phyloP scores from a whole-genome alignment of 345 rosid genomes.

The Bruguiera gymnorhiza region DNA sequence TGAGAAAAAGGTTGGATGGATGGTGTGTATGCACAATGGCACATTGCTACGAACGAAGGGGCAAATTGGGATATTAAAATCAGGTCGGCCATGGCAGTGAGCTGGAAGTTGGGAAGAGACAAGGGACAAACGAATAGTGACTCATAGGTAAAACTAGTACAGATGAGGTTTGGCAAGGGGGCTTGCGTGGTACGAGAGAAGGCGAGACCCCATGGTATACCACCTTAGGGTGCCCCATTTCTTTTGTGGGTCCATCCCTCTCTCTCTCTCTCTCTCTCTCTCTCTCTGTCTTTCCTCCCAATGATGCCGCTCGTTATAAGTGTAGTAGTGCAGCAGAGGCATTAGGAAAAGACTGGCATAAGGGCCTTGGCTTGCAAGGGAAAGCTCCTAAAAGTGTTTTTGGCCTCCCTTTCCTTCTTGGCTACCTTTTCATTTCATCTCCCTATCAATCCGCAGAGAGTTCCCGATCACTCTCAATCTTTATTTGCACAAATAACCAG shows the following conservation, averaged over 20 bases:
- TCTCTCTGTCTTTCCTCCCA: not conserved
- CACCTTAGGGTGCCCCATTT: constrained; percentile 30
- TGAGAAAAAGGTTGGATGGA: not conserved
- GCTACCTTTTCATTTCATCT: not conserved
- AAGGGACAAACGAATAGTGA: constrained; percentile 34
- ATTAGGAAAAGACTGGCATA: too few species aligned
- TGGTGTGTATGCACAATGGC: too few species aligned
- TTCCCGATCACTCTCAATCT: too few species aligned
- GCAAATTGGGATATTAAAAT: not conserved
- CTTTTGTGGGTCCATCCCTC: constrained; percentile 16
- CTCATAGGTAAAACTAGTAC: constrained; percentile 10
- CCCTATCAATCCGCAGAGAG: too few species aligned
- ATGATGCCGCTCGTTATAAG: constrained; percentile 24
- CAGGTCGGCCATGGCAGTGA: not conserved
- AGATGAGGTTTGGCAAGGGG: not conserved
- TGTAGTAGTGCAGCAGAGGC: not conserved
- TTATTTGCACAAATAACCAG: too few species aligned
- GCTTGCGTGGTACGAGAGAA: constrained; percentile 28
- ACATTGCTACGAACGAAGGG: not conserved
- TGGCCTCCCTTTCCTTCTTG: not conserved
- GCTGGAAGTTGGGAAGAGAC: not conserved
- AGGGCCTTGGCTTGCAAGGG: too few species aligned
- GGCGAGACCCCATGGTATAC: constrained; percentile 21
- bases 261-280: not conserved
- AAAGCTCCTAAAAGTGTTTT: too few species aligned